Evolutionary conservation across 1,284 basidiomycete species (phyloP).

Genomic region (Amylostereum areolatum): DNA sequence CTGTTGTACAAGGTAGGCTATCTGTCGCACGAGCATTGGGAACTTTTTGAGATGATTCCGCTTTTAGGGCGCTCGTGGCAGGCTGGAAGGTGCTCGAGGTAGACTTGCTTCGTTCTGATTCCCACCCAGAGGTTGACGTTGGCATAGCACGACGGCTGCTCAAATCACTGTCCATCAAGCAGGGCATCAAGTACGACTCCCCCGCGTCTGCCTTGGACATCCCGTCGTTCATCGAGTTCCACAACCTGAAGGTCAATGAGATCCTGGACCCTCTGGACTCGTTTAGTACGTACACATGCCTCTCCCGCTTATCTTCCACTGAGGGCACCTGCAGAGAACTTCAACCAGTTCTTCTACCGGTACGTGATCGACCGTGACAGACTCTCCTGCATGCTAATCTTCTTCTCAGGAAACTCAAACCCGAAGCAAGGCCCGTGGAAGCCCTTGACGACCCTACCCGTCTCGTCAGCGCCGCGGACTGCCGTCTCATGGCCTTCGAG

Average conservation of each 20-base stretch:
- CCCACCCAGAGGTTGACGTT: background rate
- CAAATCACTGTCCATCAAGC: constrained; percentile 89
- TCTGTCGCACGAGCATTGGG: too few species aligned
- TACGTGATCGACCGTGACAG: constrained; percentile 15
- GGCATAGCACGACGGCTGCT: constrained; percentile 68
- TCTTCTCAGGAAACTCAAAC: constrained; percentile 75
- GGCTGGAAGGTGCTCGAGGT: constrained; percentile 90
- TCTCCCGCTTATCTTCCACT: background rate
- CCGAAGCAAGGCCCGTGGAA: constrained; percentile 75
- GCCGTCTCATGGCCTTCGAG: constrained; percentile 91
- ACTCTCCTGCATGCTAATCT: constrained; percentile 24
- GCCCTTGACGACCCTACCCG: constrained; percentile 67
- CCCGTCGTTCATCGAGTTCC: constrained; percentile 84
- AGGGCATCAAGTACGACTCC: constrained; percentile 89
- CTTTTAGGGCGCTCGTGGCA: constrained; percentile 67
- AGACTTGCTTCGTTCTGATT: constrained; percentile 17
- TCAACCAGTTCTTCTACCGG: constrained; percentile 88
- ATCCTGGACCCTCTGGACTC: constrained; percentile 78
- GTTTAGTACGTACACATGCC: constrained; percentile 55
- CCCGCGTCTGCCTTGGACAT: constrained; percentile 85
- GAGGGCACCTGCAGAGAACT: constrained; percentile 53
- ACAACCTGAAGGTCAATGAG: constrained; percentile 79
- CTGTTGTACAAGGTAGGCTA: constrained; percentile 75
- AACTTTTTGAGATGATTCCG: background rate
- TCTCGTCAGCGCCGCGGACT: constrained; percentile 88